Base-by-base conservation (phyloP, 2,329 filamentous ascomycete species). In the Colletotrichum orchidophilum region DNA sequence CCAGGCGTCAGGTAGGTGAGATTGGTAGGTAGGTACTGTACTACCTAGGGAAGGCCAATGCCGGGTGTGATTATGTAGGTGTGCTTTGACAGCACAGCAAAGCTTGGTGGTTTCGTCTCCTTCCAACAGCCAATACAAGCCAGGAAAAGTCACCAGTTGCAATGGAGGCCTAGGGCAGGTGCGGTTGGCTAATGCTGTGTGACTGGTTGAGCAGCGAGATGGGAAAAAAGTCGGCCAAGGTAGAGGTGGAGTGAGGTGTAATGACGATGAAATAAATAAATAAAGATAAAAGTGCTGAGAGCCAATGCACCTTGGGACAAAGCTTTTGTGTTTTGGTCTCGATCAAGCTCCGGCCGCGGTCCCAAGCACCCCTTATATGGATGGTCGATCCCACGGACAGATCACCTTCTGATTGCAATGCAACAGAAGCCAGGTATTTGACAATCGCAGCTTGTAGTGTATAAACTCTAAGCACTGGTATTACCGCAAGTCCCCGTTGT, bases 321-420 rank as follows among this genome's bases (percentile, higher is more conserved):
- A 9, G 50, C 35, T 9, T 42, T 6, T 29, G 15, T n/a, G 39
- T 13, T 33, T 26, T 24, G 26, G 12, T 46, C 39, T 46, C 39
- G 39, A 46, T 42, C 39, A n/a, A 46, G 15, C 5, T n/a, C 39
- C 18, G 39, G 39, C 39, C 39, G 8, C 52, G 67, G 63, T 26
- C 49, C 27, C 31, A 24, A 55, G 55, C 63, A 42, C 63, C 52
- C 49, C 46, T 64, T 58, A 59, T 70, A 70, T 66, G 63, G 50
- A 42, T 42, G 29, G 49, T 7, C 42, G 46, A 15, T n/a, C 29
- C n/a, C 42, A 49, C 35, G 27, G 18, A 31, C 50, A n/a, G 39
- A 21, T 33, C 31, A 52, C 21, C 57, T 50, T 58, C 63, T 67
- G 68, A 66, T 58, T 67, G 50, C 31, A 33, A 52, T 24, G 21